Evolutionary conservation across 805 yeast genomes (phyloP), one percentile per base, ranked within the genome.

Genomic region (Blastobotrys peoriensis): DNA sequence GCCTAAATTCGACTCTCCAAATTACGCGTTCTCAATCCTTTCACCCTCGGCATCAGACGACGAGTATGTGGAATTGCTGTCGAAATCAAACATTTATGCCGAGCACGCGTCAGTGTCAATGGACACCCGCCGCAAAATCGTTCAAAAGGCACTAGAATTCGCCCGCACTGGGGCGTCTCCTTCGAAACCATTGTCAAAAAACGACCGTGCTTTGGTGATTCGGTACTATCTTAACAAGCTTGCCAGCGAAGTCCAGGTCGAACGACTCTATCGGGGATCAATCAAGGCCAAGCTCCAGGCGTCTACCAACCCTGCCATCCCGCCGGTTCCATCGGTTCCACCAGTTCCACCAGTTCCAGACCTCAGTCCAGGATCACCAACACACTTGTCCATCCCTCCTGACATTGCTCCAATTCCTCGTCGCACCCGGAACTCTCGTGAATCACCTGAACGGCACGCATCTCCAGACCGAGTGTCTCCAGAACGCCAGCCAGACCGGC

Each of bases 201-300:
- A 68, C 41, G 74, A 69, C 38, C 61, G 78, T 38, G 65, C 72
- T 0, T 38, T 48, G 13, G 73, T 81, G 22, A 73, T 82, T 13
- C 47, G 64, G 20, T 60, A 59, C 6, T 83, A 77, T 56, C 63
- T 81, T 23, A 65, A 63, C 17, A 70, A 64, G 38, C 54, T 82
- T 39, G 84, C 85, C 13, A 72, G 77, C 43, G 70, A 75, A 45
- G 76, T 81, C 13, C 89, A 83, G 61, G 75, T 80, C n/a, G 76
- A 75, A 8, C 63, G 89, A 40, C 74, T 83, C 8, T 81, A 73
- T 59, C 74, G 73, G 53, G 81, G 79, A 2, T 59, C 69, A 19
- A 44, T 71, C 16, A 28, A 50, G 16, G 43, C 52, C 8, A 38
- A 44, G 25, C 45, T 41, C 30, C 41, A 28, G 39, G 13, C 28